Conservation (phyloP, 73 alveolate genomes). For the Paramecium pentaurelia region DNA sequence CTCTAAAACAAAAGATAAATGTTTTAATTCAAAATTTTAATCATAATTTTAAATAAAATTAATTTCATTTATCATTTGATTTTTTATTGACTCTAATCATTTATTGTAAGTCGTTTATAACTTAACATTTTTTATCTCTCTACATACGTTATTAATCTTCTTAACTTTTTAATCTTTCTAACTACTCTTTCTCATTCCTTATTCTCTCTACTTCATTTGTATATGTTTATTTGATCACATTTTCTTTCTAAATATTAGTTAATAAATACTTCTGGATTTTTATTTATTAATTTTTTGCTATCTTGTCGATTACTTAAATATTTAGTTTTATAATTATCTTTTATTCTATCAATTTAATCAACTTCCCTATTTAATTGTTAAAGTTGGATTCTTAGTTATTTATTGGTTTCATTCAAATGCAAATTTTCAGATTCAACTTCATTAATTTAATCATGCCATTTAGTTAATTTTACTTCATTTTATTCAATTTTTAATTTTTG, state of each 20-base stretch:
- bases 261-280: background rate
- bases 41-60: background rate
- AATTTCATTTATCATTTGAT: background rate
- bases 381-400: background rate
- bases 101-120: background rate
- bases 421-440: background rate
- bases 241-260: conserved; percentile 3
- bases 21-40: background rate
- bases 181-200: conserved; percentile 23
- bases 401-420: background rate
- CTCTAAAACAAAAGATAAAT: no score
- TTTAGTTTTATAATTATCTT: conserved; percentile 27
- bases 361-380: background rate
- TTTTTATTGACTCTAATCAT: conserved; percentile 23
- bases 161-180: background rate
- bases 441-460: background rate
- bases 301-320: background rate
- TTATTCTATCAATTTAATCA: conserved; percentile 7
- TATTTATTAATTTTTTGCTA: background rate
- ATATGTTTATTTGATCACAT: conserved; percentile 6
- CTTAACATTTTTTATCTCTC: conserved; percentile 40
- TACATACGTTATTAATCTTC: background rate
- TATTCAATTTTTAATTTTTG: background rate
- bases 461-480: background rate
- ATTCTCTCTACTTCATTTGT: conserved; percentile 22